A percentile compares a stretch with the other conserved stretches of the same genome.
Conservation (phyloP, 495 filamentous ascomycete genomes). For the Paragyromitra xinjiangensis region DNA sequence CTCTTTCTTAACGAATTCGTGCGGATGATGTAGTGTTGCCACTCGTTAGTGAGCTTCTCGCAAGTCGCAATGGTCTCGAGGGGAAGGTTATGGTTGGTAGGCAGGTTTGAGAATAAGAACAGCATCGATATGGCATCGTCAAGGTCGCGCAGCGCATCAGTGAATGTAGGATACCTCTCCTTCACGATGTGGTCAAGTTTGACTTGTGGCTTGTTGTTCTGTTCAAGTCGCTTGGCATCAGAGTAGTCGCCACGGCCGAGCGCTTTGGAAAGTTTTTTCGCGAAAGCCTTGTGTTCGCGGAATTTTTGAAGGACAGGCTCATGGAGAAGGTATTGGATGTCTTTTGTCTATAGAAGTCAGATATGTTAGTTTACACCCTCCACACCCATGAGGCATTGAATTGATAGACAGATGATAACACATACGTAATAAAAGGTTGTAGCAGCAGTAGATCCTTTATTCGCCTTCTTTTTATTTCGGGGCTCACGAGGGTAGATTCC, state of each 20-base stretch:
- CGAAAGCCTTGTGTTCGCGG: slow-evolving; percentile 92
- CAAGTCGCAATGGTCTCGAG: slow-evolving; percentile 92
- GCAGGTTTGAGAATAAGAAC: slow-evolving; percentile 96
- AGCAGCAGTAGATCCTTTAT: slow-evolving; percentile 83
- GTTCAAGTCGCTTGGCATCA: slow-evolving; percentile 75
- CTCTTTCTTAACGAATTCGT: slow-evolving; percentile 91
- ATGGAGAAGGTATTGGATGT: slow-evolving; percentile 97
- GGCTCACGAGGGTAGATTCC: slow-evolving; percentile 97
- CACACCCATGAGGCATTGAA: slow-evolving; percentile 80
- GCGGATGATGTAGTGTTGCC: slow-evolving; percentile 94
- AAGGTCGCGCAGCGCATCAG: slow-evolving; percentile 91
- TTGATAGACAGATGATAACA: slow-evolving; percentile 76
- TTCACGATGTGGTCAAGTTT: slow-evolving; percentile 95
- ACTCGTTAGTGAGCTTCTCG: slow-evolving; percentile 89
- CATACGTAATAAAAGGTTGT: slow-evolving; percentile 99
- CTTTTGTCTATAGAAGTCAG: slow-evolving; percentile 74
- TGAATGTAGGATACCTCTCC: slow-evolving; percentile 96
- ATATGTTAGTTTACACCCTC: slow-evolving; percentile 83
- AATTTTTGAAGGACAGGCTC: slow-evolving; percentile 96
- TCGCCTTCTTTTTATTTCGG: slow-evolving; percentile 93
- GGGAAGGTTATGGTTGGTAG: slow-evolving; percentile 83
- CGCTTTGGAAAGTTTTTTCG: slow-evolving; percentile 93
- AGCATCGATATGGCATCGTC: slow-evolving; percentile 97
- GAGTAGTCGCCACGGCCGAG: slow-evolving; percentile 88
- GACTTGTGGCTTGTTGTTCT: slow-evolving; percentile 78